Conservation (phyloP, 148 eudicot species). For the Vaccinium macrocarpon region DNA sequence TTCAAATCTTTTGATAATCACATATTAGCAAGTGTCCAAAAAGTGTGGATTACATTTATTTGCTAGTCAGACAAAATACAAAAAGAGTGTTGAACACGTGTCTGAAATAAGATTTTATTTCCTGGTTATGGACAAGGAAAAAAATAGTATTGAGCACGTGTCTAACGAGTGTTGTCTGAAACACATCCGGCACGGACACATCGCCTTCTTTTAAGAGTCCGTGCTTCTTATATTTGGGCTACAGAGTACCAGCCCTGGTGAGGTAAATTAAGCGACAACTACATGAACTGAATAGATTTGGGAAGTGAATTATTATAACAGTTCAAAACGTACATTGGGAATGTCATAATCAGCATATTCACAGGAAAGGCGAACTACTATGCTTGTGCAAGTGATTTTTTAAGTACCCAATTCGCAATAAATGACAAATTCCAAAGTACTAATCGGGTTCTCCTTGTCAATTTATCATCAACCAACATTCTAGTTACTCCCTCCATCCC, state of each 20-base stretch:
- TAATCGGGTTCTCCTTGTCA: neutral
- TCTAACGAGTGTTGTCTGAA: neutral
- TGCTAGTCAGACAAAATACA: neutral
- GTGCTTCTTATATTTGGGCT: neutral
- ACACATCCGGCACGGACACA: neutral
- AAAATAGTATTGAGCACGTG: neutral
- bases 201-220: neutral
- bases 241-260: neutral
- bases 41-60: neutral
- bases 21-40: neutral
- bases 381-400: neutral
- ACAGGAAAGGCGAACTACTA: neutral
- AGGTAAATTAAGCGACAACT: neutral
- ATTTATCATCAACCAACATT: neutral
- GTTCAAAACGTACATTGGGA: neutral
- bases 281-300: neutral
- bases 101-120: neutral
- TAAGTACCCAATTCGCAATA: neutral
- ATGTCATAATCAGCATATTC: neutral
- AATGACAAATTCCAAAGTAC: neutral
- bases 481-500: neutral
- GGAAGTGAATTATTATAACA: neutral
- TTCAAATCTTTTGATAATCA: neutral
- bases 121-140: neutral
- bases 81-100: neutral